phyloP scores from a whole-genome alignment of 495 filamentous ascomycete genomes.

The Aspergillus nanangensis region DNA sequence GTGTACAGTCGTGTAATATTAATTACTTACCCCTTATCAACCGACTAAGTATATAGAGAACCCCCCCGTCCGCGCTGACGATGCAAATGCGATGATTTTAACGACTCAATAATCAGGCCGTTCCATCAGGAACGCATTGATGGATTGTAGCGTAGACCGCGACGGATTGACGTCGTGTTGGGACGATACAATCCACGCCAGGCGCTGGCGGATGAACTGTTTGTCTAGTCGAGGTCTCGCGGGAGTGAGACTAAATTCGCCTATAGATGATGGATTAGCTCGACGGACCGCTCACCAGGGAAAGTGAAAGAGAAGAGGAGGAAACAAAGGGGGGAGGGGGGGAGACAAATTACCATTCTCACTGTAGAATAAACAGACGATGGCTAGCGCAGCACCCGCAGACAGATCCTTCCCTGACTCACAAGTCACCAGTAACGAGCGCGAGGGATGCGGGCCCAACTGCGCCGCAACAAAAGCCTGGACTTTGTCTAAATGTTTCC shows the following conservation, averaged over 20 bases:
- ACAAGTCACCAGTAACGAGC: conserved; percentile 53
- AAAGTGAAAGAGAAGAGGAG: conserved; percentile 11
- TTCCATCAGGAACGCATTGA: conserved; percentile 83
- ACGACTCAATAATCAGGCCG: conserved; percentile 30
- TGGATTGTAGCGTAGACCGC: conserved; percentile 74
- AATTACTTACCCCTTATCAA: no score
- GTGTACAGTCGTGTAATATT: neutral
- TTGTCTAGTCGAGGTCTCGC: conserved; percentile 60
- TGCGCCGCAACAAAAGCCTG: conserved; percentile 41
- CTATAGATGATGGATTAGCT: conserved; percentile 19
- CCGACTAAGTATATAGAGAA: conserved; percentile 4
- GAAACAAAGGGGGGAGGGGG: neutral
- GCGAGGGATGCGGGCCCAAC: conserved; percentile 23
- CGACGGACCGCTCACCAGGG: conserved; percentile 27
- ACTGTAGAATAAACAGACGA: conserved; percentile 59
- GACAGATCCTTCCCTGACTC: conserved; percentile 63
- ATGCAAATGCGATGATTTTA: neutral
- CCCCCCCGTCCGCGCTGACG: neutral
- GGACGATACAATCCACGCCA: conserved; percentile 73
- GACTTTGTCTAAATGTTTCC: conserved; percentile 54
- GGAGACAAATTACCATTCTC: conserved; percentile 51
- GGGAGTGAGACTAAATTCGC: no score
- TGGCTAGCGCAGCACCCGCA: conserved; percentile 54
- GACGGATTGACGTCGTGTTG: conserved; percentile 74
- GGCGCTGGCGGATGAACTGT: conserved; percentile 64